Conservation (phyloP, 1,139 yeast genomes). For the Lodderomyces parapsilosis region DNA sequence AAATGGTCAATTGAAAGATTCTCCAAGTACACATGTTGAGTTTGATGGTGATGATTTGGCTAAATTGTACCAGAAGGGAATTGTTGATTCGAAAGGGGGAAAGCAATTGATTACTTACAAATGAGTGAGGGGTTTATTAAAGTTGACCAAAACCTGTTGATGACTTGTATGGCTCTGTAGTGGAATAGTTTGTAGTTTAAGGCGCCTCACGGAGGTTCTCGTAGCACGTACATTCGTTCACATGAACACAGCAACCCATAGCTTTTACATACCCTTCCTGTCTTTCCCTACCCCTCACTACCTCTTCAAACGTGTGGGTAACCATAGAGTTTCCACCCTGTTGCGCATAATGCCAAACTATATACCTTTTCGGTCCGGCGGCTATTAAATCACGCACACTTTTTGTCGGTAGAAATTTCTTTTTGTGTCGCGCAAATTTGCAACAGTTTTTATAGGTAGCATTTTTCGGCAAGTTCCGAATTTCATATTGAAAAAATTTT, state of each 20-base stretch:
- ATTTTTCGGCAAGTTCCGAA: constrained; percentile 2
- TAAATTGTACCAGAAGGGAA: constrained; percentile 50
- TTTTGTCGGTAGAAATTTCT: background rate
- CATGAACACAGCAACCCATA: too few relatives aligned
- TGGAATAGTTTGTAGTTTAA: too few relatives aligned
- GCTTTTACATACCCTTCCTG: too few relatives aligned
- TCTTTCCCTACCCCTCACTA: background rate
- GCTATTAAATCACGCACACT: background rate
- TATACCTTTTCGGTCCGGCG: background rate
- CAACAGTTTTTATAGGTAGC: background rate
- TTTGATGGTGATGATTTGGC: constrained; percentile 53
- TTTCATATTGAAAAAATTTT: background rate
- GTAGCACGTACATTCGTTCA: too few relatives aligned
- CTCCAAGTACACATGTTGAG: constrained; percentile 50
- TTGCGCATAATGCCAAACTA: constrained; percentile 1
- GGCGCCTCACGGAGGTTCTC: too few relatives aligned
- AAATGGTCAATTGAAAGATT: constrained; percentile 58
- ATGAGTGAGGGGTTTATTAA: background rate
- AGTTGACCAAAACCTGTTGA: too few relatives aligned
- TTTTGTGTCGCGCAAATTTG: constrained; percentile 3
- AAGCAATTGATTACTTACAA: constrained; percentile 40
- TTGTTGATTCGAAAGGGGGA: constrained; percentile 40
- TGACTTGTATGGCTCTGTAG: too few relatives aligned
- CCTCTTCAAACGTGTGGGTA: background rate
- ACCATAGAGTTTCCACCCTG: background rate